Base-by-base conservation (phyloP, 805 yeast species). In the Candida arabinofermentans region DNA sequence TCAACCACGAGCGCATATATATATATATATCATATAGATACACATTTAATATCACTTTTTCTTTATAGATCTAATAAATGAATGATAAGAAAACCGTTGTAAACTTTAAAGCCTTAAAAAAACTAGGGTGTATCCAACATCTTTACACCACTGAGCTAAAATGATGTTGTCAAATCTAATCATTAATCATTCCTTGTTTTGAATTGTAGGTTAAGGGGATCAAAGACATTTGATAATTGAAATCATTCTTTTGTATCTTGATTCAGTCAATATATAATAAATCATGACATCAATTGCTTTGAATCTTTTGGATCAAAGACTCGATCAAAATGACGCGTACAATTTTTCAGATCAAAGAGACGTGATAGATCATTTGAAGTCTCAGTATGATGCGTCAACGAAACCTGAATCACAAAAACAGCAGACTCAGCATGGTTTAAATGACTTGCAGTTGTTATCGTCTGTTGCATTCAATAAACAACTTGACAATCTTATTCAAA, bases 361-460 rank as follows among this genome's bases (percentile, higher is more conserved):
- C 16, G 36, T 53, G 23, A 46, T 46, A 2, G 21, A 34, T 12
- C 51, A 51, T 38, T 34, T 53, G 10, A 49, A 46, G 19, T 30
- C 18, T 19, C 49, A 49, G 18, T 41, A 43, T 30, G 38, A 40
- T 19, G 27, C n/a, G 10, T 27, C 19, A 9, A 7, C 39, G 7
- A n/a, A 13, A 8, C 33, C 27, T 2, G 5, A 10, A 17, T 16
- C 13, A 22, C 36, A 17, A 24, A 12, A 27, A 27, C 22, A 27
- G 13, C 36, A 21, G 13, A 37, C 27, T 12, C n/a, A 14, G 9
- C 6, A 14, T 6, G 22, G 21, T 24, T 22, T n/a, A 4, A 8
- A 1, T 14, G 18, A 24, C 5, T 5, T 17, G n/a, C 12, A 29
- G 7, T 32, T 18, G 12, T 6, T 34, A 6, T 21, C 39, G 17